phyloP scores from a whole-genome alignment of 2,329 filamentous ascomycete genomes.

The Corynespora cassiicola region DNA sequence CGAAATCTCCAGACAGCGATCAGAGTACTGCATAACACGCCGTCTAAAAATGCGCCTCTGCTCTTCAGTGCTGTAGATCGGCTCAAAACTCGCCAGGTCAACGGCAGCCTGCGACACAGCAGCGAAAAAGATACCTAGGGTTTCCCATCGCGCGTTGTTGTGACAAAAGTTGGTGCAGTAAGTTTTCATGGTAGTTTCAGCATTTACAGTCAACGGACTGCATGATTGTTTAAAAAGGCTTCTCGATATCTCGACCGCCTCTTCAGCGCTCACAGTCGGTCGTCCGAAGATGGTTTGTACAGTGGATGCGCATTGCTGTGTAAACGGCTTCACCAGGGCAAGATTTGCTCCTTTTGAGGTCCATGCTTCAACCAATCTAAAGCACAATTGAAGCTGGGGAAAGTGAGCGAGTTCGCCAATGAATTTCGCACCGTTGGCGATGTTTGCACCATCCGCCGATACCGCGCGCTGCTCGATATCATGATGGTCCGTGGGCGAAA shows the following conservation, averaged over 20 bases:
- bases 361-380: constrained; percentile 29
- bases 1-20: constrained; percentile 45
- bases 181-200: too few relatives aligned
- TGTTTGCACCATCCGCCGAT: constrained; percentile 14
- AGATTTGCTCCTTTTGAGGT: constrained; percentile 28
- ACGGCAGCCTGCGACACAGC: too few relatives aligned
- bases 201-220: constrained; percentile 10
- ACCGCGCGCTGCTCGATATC: neutral
- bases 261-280: constrained; percentile 3
- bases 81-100: constrained; percentile 49
- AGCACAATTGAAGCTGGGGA: constrained; percentile 15
- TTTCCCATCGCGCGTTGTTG: constrained; percentile 48
- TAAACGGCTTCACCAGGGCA: constrained; percentile 27
- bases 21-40: too few relatives aligned
- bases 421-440: constrained; percentile 4
- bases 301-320: constrained; percentile 24
- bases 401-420: constrained; percentile 9
- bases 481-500: constrained; percentile 15
- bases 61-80: too few relatives aligned
- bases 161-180: constrained; percentile 17
- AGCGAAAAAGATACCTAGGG: constrained; percentile 48
- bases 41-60: too few relatives aligned
- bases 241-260: too few relatives aligned
- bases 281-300: constrained; percentile 13
- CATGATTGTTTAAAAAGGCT: constrained; percentile 18